Percentiles rank a stretch among this genome's conserved stretches.
phyloP scores from a whole-genome alignment of 345 rosid species.

The Passiflora organensis region DNA sequence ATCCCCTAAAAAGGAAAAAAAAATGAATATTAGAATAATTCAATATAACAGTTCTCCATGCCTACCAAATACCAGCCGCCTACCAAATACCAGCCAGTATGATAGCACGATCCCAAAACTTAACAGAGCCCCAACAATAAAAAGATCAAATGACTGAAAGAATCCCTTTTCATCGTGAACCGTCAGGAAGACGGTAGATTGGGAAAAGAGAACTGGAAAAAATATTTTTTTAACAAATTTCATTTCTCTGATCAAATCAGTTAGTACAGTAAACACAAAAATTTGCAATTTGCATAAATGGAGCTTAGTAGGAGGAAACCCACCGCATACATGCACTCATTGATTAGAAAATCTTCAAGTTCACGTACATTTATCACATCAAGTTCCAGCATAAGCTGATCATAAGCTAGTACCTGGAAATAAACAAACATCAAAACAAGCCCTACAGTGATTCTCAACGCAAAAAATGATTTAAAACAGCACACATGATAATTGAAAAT shows the following conservation, averaged over 20 bases:
- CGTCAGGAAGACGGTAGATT: background rate
- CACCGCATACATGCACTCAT: slow-evolving; percentile 95
- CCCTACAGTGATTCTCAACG: background rate
- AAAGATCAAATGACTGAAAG: too few relatives aligned
- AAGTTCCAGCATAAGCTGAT: slow-evolving; percentile 78
- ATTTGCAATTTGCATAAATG: background rate
- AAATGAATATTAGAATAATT: background rate
- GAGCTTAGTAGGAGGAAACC: slow-evolving; percentile 27
- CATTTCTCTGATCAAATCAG: too few relatives aligned
- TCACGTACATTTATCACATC: slow-evolving; percentile 91
- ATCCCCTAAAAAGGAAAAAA: slow-evolving; percentile 53
- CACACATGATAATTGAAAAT: background rate
- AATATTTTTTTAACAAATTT: too few relatives aligned
- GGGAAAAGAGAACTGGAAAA: too few relatives aligned
- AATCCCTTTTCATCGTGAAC: too few relatives aligned
- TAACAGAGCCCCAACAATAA: background rate
- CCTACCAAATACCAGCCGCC: too few relatives aligned
- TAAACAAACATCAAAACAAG: slow-evolving; percentile 10
- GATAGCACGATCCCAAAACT: background rate
- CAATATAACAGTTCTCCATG: background rate
- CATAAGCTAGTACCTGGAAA: slow-evolving; percentile 72
- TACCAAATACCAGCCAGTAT: too few relatives aligned
- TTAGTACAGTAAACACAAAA: too few relatives aligned
- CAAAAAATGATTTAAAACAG: too few relatives aligned
- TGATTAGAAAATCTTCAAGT: slow-evolving; percentile 97